These are phyloP conservation scores for Avena atlantica DNA, from an alignment of 176 grass and related monocot species.

Conservation along the genomic window DNA sequence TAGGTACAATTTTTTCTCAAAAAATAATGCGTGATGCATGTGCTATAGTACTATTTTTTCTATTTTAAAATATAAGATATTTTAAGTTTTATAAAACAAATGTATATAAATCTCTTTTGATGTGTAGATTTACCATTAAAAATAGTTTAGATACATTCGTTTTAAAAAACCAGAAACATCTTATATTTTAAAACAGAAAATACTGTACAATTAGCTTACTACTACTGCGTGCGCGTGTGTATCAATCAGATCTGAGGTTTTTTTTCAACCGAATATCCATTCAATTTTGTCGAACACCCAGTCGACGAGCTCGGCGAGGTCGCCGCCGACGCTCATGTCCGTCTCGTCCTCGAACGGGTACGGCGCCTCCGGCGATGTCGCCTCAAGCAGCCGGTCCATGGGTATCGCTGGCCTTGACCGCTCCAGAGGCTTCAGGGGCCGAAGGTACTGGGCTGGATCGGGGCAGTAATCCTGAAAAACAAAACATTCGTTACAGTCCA, in stretches of 20 bases:
- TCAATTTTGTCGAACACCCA: slow-evolving; percentile 35
- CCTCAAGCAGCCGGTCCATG: slow-evolving; percentile 55
- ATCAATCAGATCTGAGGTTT: not conserved
- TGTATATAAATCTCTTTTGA: too few relatives aligned
- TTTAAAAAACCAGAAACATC: too few relatives aligned
- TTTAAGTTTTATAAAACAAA: too few relatives aligned
- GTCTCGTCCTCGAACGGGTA: slow-evolving; percentile 64
- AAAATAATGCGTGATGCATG: not conserved
- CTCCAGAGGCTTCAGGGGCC: slow-evolving; percentile 55
- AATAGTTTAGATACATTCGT: too few relatives aligned
- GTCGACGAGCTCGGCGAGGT: slow-evolving; percentile 44
- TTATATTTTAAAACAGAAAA: too few relatives aligned
- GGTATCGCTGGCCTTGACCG: slow-evolving; percentile 54
- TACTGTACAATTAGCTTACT: too few relatives aligned
- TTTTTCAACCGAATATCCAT: slow-evolving; percentile 20
- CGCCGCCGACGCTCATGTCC: slow-evolving; percentile 73
- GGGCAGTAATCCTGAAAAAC: slow-evolving; percentile 61
- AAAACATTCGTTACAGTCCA: not conserved
- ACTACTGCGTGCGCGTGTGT: not conserved
- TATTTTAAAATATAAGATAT: too few relatives aligned
- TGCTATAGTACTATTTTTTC: too few relatives aligned
- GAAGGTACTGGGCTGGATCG: slow-evolving; percentile 53
- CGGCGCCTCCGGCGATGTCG: slow-evolving; percentile 49
- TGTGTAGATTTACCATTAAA: too few relatives aligned
- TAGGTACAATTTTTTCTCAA: too few relatives aligned